These are phyloP conservation scores for Fusarium mangiferae DNA, from an alignment of 2,329 filamentous ascomycete genomes.

Conservation along the genomic window DNA sequence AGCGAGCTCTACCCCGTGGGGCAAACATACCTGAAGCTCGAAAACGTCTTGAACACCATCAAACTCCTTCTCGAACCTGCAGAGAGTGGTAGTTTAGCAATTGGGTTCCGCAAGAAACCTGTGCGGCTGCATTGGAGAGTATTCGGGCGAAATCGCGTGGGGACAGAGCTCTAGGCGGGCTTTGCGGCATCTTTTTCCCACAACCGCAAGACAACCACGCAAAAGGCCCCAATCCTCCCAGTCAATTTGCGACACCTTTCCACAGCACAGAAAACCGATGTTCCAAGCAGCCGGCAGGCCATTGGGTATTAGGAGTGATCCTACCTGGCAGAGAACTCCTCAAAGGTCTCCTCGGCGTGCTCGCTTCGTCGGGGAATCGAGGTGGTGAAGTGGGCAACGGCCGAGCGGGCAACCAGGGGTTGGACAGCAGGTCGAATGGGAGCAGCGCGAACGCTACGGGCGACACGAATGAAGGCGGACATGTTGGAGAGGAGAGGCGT, in stretches of 20 bases:
- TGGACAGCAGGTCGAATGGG: constrained; percentile 65
- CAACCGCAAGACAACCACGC: constrained; percentile 15
- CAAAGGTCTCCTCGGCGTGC: constrained; percentile 96
- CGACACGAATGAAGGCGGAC: constrained; percentile 75
- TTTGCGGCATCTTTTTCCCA: constrained; percentile 44
- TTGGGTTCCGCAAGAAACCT: constrained; percentile 36
- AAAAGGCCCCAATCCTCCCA: background rate
- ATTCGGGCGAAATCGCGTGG: constrained; percentile 45
- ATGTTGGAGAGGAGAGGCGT: constrained; percentile 61
- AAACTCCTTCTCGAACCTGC: constrained; percentile 99
- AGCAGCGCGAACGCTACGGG: constrained; percentile 75
- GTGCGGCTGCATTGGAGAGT: constrained; percentile 40
- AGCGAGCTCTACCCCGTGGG: constrained; percentile 36
- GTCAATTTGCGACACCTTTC: background rate
- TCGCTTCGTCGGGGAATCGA: constrained; percentile 64
- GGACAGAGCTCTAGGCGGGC: constrained; percentile 34
- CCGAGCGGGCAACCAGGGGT: constrained; percentile 66
- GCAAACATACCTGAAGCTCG: constrained; percentile 87
- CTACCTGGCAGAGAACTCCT: constrained; percentile 98
- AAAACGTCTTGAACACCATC: constrained; percentile 98
- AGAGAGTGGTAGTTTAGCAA: constrained; percentile 41
- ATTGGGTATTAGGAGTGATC: constrained; percentile 44
- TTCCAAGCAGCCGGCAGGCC: constrained; percentile 9
- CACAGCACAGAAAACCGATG: background rate
- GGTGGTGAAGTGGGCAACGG: constrained; percentile 73